Percentiles rank a stretch among this genome's conserved stretches.
phyloP scores from a whole-genome alignment of 208 protist genomes.

The Leishmania lainsoni region DNA sequence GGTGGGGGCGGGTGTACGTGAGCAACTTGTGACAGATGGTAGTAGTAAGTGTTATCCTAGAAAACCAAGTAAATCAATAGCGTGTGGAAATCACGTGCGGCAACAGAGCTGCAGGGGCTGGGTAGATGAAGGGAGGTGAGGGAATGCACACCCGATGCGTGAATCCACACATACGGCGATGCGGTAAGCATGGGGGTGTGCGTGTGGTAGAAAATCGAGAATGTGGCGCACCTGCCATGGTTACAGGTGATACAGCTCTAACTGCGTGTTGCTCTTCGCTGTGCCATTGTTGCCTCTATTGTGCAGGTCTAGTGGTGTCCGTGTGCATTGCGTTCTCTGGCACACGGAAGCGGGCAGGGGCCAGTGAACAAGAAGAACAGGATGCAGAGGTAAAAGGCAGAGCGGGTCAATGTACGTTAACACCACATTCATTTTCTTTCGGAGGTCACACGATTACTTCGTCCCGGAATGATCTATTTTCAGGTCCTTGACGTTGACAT shows the following conservation, averaged over 20 bases:
- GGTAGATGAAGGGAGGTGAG: neutral
- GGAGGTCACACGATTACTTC: slow-evolving; percentile 10
- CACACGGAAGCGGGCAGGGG: neutral
- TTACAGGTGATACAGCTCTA: neutral
- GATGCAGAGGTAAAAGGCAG: neutral
- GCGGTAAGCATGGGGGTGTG: neutral
- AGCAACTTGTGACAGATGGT: neutral
- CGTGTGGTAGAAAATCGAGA: neutral
- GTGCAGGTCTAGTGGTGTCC: neutral
- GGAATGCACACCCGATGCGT: neutral
- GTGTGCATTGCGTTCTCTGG: neutral
- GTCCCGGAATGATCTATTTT: slow-evolving; percentile 33
- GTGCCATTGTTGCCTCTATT: neutral
- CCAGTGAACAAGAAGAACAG: neutral
- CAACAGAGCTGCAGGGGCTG: neutral
- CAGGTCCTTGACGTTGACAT: slow-evolving; percentile 69
- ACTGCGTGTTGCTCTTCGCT: neutral
- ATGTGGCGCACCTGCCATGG: neutral
- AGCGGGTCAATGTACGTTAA: neutral
- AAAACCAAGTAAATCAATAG: neutral
- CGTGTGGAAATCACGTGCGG: neutral
- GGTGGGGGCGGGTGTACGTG: neutral
- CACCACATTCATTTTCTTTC: neutral
- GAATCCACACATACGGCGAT: neutral
- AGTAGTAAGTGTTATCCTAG: neutral